Evolutionary conservation across 345 rosid genomes (phyloP), one percentile per base, ranked within the genome.

Genomic region (Viola odorata): DNA sequence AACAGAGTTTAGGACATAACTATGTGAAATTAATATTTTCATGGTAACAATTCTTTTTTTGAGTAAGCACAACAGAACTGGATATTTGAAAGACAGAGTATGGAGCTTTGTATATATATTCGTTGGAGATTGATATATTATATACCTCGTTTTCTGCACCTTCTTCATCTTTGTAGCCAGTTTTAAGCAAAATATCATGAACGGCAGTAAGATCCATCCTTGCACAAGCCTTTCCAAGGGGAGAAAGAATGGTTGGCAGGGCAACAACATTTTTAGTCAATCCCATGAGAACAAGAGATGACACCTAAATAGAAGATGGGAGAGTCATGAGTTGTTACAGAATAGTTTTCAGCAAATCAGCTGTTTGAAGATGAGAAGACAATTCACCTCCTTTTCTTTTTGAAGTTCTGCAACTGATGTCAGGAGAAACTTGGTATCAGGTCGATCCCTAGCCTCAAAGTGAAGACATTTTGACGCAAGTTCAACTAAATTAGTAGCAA

Each of bases 401-500:
- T 37, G 14, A 55, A 55, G 58, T 37, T 4, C 9, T 12, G 41
- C 58, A 37, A 37, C 58, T 38, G 58, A 41, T 37, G 58, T n/a
- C 3, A 37, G 58, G 58, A 55, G 58, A 37, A 55, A 55, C 58
- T 37, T 37, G 58, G 58, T 38, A 38, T 55, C 58, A 1, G 58
- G 58, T 39, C 58, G 14, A 55, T 55, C 58, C 58, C 58, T 55
- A 13, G 58, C 58, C 16, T 55, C 58, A n/a, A n/a, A 55, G 12
- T 38, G 58, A 55, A 55, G 58, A 55, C 42, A 38, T 37, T 55
- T 55, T 12, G 58, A n/a, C 3, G 58, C 44, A 55, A 55, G 58
- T 38, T 55, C 58, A 5, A 55, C 42, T 17, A 55, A 37, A 55
- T 55, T n/a, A 38, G 44, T 55, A 32, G 57, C 57, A 53, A 23